phyloP scores from a whole-genome alignment of 768 basidiomycete species.

The Boletus coccyginus region DNA sequence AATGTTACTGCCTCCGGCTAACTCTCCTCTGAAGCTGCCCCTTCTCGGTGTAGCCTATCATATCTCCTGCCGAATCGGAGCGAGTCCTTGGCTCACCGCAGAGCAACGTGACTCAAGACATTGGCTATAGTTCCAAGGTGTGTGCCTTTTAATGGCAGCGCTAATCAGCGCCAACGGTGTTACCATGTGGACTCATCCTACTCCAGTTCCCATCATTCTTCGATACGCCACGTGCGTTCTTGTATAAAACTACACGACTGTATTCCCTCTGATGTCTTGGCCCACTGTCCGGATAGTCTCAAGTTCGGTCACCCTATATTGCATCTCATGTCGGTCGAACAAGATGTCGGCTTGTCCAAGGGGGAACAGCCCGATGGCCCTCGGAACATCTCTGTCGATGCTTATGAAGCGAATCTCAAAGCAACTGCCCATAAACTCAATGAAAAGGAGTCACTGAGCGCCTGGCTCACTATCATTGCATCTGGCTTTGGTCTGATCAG shows the following conservation, averaged over 20 bases:
- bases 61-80: neutral
- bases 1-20: neutral
- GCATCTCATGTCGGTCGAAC: slow-evolving; percentile 22
- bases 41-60: neutral
- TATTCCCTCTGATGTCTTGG: neutral
- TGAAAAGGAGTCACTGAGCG: slow-evolving; percentile 48
- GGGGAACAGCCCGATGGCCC: slow-evolving; percentile 6
- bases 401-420: slow-evolving; percentile 24
- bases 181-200: neutral
- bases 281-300: neutral
- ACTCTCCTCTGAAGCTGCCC: slow-evolving; percentile 3
- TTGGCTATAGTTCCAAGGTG: neutral
- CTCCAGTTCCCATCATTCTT: neutral
- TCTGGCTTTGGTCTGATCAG: slow-evolving; percentile 65
- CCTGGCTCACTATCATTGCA: slow-evolving; percentile 61
- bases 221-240: slow-evolving; percentile 21
- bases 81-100: neutral
- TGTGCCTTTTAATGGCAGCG: slow-evolving; percentile 6
- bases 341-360: slow-evolving; percentile 11
- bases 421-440: slow-evolving; percentile 21
- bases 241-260: slow-evolving; percentile 20
- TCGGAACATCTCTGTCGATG: slow-evolving; percentile 20
- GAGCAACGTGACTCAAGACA: neutral
- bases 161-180: neutral
- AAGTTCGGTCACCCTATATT: neutral